Base-by-base conservation (phyloP, 2,329 filamentous ascomycete genomes). In the Sarocladium oryzae region DNA sequence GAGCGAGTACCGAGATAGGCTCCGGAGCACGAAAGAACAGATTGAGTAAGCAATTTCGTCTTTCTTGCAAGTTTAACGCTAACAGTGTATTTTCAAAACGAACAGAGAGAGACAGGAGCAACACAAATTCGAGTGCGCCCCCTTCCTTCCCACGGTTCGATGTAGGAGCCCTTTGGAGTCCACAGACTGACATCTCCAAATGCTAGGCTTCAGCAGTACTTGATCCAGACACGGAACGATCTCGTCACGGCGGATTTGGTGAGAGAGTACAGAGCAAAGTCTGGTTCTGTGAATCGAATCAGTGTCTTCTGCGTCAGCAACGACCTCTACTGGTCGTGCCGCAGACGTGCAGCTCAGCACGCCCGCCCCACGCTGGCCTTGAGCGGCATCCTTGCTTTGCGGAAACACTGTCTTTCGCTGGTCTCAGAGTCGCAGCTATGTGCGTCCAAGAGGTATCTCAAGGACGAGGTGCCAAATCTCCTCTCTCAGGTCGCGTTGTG, bases 251-350 rank as follows among this genome's bases (percentile, higher is more conserved):
- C 45, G 37, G 58, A 2, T 61, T 76, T 6, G 48, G 37, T 1
- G 32, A n/a, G n/a, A n/a, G 43, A 0, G 41, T 56, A 1, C 74
- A 75, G 51, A 53, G 66, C 1, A 54, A 57, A 1, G n/a, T n/a
- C n/a, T n/a, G n/a, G n/a, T n/a, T 23, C 45, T 11, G 57, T 43
- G 6, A 56, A 55, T 21, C 36, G 53, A 2, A 54, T 71, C 26
- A 58, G 56, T 2, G 64, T 72, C 4, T 75, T 75, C 53, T 76
- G 72, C 48, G 66, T 71, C 9, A 73, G 73, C 57, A 77, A 76
- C 54, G 60, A 49, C 1, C 53, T 66, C 2, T 76, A 77, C 57
- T 69, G 68, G 69, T 54, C 66, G 0, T 33, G 69, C 21, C 65
- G 72, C 2, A 21, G 60, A 1, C 35, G 52, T 2, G 55, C 63